These are phyloP conservation scores for Melampsora larici-populina DNA, from an alignment of 1,284 basidiomycete species.

Conservation along the genomic window DNA sequence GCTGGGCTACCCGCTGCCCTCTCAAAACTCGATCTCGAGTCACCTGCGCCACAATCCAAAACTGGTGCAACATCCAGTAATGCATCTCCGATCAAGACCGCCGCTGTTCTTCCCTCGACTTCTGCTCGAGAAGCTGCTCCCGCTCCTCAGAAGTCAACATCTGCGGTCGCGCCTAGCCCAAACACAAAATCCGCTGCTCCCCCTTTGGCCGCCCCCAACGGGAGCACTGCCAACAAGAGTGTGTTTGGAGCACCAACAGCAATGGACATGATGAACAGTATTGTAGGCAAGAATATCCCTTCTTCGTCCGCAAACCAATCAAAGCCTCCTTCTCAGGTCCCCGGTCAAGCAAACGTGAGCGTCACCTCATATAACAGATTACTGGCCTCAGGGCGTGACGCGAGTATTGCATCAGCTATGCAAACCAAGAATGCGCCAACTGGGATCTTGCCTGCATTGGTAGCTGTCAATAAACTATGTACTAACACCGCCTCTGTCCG, in stretches of 20 bases:
- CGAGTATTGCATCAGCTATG: no score
- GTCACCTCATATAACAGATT: no score
- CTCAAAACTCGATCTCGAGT: not conserved
- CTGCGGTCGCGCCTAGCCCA: not conserved
- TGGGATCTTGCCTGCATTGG: not conserved
- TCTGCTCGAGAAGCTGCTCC: not conserved
- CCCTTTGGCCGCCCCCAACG: not conserved
- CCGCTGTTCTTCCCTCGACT: no score
- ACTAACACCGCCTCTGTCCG: not conserved
- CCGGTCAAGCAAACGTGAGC: no score
- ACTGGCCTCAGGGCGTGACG: no score
- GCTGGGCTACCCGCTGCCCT: not conserved
- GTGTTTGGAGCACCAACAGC: slow-evolving; percentile 27
- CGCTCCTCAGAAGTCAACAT: not conserved
- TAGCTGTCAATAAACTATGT: not conserved
- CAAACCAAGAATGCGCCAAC: not conserved
- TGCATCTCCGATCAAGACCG: no score
- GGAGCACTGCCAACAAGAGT: not conserved
- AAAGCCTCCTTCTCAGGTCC: no score
- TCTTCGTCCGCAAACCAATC: no score
- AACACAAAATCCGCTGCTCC: not conserved
- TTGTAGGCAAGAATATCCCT: slow-evolving; percentile 12
- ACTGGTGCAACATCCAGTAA: not conserved
- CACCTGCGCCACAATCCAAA: not conserved
- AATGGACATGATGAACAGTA: slow-evolving; percentile 32